phyloP scores from a whole-genome alignment of 441 rosid species.

The Croton setiger region DNA sequence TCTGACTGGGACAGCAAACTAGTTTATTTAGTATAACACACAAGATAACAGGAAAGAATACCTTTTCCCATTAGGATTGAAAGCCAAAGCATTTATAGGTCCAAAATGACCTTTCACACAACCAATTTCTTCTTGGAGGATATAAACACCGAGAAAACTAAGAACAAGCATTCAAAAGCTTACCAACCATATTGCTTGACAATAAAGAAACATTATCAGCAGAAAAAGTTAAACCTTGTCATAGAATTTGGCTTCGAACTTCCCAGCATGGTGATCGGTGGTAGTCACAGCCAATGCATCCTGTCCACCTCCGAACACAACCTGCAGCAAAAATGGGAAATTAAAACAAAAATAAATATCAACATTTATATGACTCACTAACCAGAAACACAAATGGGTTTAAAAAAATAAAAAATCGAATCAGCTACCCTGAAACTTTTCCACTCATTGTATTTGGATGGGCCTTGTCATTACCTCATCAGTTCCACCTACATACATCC shows the following conservation, averaged over 20 bases:
- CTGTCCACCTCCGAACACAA: conserved; percentile 98
- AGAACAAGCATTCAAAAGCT: not conserved
- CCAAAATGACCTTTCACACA: conserved; percentile 98
- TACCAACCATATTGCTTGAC: not conserved
- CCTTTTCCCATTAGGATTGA: conserved; percentile 97
- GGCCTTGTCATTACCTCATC: too few relatives aligned
- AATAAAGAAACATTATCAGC: not conserved
- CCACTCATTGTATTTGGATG: not conserved
- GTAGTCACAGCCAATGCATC: conserved; percentile 95
- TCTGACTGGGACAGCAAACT: not conserved
- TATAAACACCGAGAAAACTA: conserved; percentile 30
- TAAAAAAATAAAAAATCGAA: not conserved
- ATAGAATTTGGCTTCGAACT: conserved; percentile 84
- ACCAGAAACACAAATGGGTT: not conserved
- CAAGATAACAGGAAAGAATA: conserved; percentile 19
- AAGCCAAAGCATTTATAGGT: conserved; percentile 93
- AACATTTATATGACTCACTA: not conserved
- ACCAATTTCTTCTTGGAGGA: conserved; percentile 88
- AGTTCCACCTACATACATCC: too few relatives aligned
- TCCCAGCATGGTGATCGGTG: conserved; percentile 94
- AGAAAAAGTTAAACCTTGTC: conserved; percentile 52
- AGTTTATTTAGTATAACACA: not conserved
- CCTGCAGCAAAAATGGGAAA: conserved; percentile 33
- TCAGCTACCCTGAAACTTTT: not conserved
- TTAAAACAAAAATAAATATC: not conserved